Evolutionary conservation across 495 filamentous ascomycete genomes (phyloP), one percentile per base, ranked within the genome.

Genomic region (Penicillium goetzii): DNA sequence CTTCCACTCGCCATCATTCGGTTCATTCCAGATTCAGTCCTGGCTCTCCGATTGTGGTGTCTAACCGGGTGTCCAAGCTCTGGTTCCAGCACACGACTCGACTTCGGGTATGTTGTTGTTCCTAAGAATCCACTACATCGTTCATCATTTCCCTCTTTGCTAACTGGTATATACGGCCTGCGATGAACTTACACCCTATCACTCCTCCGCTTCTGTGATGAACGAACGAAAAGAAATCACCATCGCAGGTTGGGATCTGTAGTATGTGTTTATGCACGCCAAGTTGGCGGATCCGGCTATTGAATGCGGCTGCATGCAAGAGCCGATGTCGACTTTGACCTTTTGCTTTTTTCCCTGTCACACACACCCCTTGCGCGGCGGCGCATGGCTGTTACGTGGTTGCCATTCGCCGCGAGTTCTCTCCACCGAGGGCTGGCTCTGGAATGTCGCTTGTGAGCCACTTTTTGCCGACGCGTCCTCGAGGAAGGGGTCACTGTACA

Each of bases 321-420:
- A 36, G 25, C 21, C 41, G 26, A 17, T 17, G 26, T 47, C 25
- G 43, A 47, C 43, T 47, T 47, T 25, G 11, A 15, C n/a, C 7
- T 23, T 53, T 34, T 26, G 25, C 33, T 36, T 40, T 32, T 32
- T 47, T 33, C 41, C 11, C 21, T 3, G 49, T 58, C 56, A 65
- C 51, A 61, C 56, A 65, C 51, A 61, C 52, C 62, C 68, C 68
- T 68, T 71, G 63, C 66, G 53, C 43, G 11, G 34, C n/a, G 25
- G 3, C 41, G 55, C 68, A 71, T 68, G 63, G 68, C 41, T 38
- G 49, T 53, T 58, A 61, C 63, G 58, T 66, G 62, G 56, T 40
- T 47, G 43, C 45, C 56, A 26, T 51, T 51, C 21, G 47, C 21
- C 47, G 6, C 21, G 4, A n/a, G 4, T 2, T 47, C 10, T 30